A percentile compares a stretch with the other conserved stretches of the same genome.
These are phyloP conservation scores for Mycena chlorophos DNA, from an alignment of 768 basidiomycete species.

Conservation along the genomic window DNA sequence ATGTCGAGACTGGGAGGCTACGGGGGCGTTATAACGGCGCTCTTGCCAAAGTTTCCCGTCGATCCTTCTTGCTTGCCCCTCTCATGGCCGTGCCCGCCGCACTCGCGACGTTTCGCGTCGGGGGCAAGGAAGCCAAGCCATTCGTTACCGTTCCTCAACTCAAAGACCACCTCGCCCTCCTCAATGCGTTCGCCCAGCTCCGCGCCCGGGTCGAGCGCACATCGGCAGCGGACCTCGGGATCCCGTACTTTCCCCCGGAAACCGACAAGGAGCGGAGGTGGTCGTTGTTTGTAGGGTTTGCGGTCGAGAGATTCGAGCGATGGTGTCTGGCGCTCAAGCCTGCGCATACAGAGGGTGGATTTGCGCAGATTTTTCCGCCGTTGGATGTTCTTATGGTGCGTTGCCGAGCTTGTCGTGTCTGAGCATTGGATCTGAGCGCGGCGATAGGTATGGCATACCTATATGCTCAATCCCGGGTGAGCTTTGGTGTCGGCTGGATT, in stretches of 20 bases:
- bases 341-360: constrained; percentile 12
- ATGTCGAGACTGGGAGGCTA: no score
- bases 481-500: background rate
- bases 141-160: constrained; percentile 30
- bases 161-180: constrained; percentile 25
- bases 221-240: background rate
- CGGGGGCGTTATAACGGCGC: no score
- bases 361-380: constrained; percentile 10
- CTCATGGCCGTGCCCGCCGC: no score
- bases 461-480: constrained; percentile 31
- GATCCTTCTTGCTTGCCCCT: no score
- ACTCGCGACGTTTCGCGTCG: constrained; percentile 33
- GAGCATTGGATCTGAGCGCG: background rate
- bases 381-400: constrained; percentile 18
- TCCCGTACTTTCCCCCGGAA: constrained; percentile 1
- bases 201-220: constrained; percentile 16
- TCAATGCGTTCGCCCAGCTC: constrained; percentile 22
- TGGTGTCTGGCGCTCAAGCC: constrained; percentile 22
- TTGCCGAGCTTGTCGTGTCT: no score
- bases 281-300: constrained; percentile 25
- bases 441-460: constrained; percentile 39
- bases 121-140: constrained; percentile 25
- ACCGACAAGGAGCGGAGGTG: constrained; percentile 19
- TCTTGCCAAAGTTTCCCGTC: no score
- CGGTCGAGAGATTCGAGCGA: constrained; percentile 25